Conservation (phyloP, 768 basidiomycete genomes). For the Lactifluus piperatus region DNA sequence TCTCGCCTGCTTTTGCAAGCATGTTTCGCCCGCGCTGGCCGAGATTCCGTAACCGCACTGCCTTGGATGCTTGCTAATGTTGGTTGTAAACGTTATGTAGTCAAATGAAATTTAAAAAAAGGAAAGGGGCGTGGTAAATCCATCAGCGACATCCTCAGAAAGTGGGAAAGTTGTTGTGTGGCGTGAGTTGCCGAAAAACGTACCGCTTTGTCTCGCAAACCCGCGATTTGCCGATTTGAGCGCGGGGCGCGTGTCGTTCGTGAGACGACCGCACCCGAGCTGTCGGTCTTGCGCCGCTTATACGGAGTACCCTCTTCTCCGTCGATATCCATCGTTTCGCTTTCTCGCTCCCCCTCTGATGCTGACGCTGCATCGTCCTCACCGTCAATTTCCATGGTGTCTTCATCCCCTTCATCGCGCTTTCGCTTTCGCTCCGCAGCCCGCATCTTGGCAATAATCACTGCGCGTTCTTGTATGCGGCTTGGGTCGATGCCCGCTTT, state of each 20-base stretch:
- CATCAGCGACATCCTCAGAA: not conserved
- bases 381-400: constrained; percentile 29
- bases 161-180: not conserved
- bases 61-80: constrained; percentile 66
- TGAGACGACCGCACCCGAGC: constrained; percentile 45
- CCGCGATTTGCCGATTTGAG: constrained; percentile 66
- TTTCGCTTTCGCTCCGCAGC: constrained; percentile 64
- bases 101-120: too few species aligned
- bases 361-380: constrained; percentile 25
- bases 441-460: constrained; percentile 66
- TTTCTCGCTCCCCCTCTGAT: constrained; percentile 33
- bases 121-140: too few species aligned
- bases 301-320: constrained; percentile 38
- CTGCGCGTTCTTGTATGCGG: constrained; percentile 81
- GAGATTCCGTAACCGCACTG: constrained; percentile 75
- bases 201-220: constrained; percentile 69
- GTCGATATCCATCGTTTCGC: constrained; percentile 30
- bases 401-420: constrained; percentile 37
- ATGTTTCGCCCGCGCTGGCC: constrained; percentile 82
- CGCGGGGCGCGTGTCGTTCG: constrained; percentile 50
- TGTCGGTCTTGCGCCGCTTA: constrained; percentile 59
- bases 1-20: constrained; percentile 86
- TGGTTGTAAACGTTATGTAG: too few species aligned
- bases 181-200: too few species aligned
- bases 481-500: constrained; percentile 86